Base-by-base conservation (phyloP, 371 early-diverging fungal species). In the Mycotypha africana region DNA sequence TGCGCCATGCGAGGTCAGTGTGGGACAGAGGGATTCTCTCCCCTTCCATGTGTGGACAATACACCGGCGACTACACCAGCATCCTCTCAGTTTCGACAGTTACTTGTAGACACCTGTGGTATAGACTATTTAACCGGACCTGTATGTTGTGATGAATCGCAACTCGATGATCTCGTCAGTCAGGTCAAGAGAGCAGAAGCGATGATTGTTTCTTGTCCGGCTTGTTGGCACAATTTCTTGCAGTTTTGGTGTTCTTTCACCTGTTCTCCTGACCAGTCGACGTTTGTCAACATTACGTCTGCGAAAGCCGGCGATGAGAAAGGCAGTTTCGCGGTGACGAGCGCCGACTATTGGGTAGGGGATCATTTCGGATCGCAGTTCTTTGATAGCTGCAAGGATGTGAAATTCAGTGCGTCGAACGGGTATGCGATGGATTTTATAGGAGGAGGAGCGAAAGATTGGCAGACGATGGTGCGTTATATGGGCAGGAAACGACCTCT, bases 221-320 rank as follows among this genome's bases (percentile, higher is more conserved):
- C 89, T 4, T 88, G 89, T 55, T 87, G 82, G 84, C 62, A 70
- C 22, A 88, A 88, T 46, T 84, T 88, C 43, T 50, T 77, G 37
- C 63, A 69, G 49, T 85, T 88, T 51, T 88, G 81, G 63, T 88
- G 89, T 36, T 60, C 76, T 0, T 85, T 87, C 42, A 84, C 86
- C 2, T 86, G 87, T 43, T 83, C 83, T 2, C 83, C 83, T 14
- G 51, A 82, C 44, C 88, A 88, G 51, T 79, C 85, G 0, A 78
- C 76, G 0, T 86, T 87, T 63, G 68, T 88, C 35, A 83, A 87
- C 21, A 69, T 86, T 19, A 87, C 83, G 3, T 16, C 38, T 7
- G 26, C 22, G 11, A 12, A 16, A 0, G 36, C 62, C 0, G 42
- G 36, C n/a, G 56, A 56, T 2, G 49, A 66, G 16, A 38, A 62